Evolutionary conservation across 768 basidiomycete species (phyloP).

Genomic region (Baorangia bicolor): DNA sequence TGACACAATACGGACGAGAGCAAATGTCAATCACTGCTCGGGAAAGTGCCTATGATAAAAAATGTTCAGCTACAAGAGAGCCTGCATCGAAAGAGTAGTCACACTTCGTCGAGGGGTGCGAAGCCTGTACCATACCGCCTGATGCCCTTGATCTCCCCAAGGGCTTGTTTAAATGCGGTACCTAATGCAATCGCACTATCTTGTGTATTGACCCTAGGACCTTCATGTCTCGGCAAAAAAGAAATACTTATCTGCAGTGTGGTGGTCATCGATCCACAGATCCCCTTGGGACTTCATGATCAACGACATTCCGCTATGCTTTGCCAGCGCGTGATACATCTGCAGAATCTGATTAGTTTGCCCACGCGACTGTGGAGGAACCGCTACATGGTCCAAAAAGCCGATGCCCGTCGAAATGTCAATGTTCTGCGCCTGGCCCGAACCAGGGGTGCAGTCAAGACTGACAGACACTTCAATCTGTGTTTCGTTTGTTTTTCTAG

Average conservation of each 20-base stretch:
- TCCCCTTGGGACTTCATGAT: constrained; percentile 92
- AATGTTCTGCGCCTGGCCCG: constrained; percentile 66
- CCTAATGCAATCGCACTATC: constrained; percentile 87
- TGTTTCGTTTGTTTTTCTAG: constrained; percentile 90
- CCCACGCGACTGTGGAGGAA: background rate
- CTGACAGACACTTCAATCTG: constrained; percentile 78
- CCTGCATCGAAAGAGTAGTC: background rate
- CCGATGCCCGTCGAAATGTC: constrained; percentile 92
- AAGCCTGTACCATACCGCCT: constrained; percentile 94
- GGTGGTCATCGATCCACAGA: constrained; percentile 97
- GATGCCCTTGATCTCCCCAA: constrained; percentile 94
- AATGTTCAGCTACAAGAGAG: background rate
- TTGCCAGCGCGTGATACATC: constrained; percentile 98
- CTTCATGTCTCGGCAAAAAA: constrained; percentile 12
- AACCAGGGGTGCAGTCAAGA: constrained; percentile 75
- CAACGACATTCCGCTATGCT: constrained; percentile 93
- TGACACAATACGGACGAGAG: constrained; percentile 93
- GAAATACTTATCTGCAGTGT: constrained; percentile 90
- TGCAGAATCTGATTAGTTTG: constrained; percentile 31
- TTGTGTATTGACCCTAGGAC: constrained; percentile 47
- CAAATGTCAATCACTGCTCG: constrained; percentile 98
- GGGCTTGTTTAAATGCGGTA: constrained; percentile 88
- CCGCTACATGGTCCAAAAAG: constrained; percentile 91
- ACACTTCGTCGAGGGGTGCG: constrained; percentile 94
- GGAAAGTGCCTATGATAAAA: constrained; percentile 74